Evolutionary conservation across 768 basidiomycete genomes (phyloP), one percentile per base, ranked within the genome.

Genomic region (Inosperma sp.): DNA sequence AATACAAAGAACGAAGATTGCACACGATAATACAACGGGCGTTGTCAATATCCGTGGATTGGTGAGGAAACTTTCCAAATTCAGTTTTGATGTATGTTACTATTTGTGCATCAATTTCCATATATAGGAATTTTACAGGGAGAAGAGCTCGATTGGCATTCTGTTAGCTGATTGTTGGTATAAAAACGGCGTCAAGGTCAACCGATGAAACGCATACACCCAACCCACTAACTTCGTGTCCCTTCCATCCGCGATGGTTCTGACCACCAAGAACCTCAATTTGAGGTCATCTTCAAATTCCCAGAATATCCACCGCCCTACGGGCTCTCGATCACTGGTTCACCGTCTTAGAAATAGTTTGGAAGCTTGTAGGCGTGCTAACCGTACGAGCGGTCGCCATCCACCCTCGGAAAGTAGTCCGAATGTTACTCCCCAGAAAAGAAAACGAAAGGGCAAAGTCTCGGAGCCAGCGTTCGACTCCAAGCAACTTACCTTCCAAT

Each of bases 401-500:
- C 34, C 50, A n/a, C 23, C 33, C 12, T 21, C 50, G 13, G 14
- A 13, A 23, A 7, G 19, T 4, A 22, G n/a, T 7, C n/a, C 41
- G n/a, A 23, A 17, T 23, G 40, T 19, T 14, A 6, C 34, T 22
- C 8, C 25, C 7, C 42, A 22, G 3, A 14, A 6, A 4, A 37
- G 27, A 26, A 39, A 7, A 12, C 30, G 29, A 16, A 51, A 27
- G 26, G 29, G 25, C 8, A 51, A 35, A 23, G 36, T 23, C 16
- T 34, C 14, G 8, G 29, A 30, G 33, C 54, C 49, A 2, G 41
- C 40, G 3, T 59, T 49, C 10, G 65, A 61, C 42, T 53, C 62
- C n/a, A 45, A 41, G 14, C 26, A 46, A 10, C 57, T 63, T 4
- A 41, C 72, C 21, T 60, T 74, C 39, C 63, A 58, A 0, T 46